Evolutionary conservation across 495 filamentous ascomycete species (phyloP).

Genomic region (Xylaria grammica): DNA sequence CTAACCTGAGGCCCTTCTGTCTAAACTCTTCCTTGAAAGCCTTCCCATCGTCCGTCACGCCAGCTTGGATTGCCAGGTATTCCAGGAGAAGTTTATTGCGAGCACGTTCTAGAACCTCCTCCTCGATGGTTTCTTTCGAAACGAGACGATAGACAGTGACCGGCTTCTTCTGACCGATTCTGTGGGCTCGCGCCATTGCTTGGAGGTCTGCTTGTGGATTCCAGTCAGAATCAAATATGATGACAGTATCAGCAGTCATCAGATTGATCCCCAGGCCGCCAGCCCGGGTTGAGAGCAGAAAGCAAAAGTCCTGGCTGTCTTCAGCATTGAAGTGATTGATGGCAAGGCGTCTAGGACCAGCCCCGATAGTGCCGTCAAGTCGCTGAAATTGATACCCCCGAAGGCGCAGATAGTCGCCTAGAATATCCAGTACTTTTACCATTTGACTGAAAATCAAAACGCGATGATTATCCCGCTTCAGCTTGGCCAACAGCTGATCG

Average conservation of each 20-base stretch:
- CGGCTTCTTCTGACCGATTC: constrained; percentile 94
- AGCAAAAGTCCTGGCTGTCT: constrained; percentile 93
- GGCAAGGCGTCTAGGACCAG: constrained; percentile 80
- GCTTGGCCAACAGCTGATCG: constrained; percentile 87
- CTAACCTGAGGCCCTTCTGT: constrained; percentile 59
- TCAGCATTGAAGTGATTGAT: constrained; percentile 98
- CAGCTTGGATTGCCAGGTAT: constrained; percentile 94
- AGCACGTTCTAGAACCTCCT: constrained; percentile 93
- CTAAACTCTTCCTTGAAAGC: constrained; percentile 66
- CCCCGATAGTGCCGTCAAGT: constrained; percentile 91
- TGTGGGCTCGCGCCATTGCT: constrained; percentile 96
- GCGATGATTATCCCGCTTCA: constrained; percentile 89
- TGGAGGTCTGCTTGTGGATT: constrained; percentile 98
- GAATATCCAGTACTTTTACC: constrained; percentile 97
- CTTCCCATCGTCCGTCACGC: constrained; percentile 90
- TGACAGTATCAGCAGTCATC: constrained; percentile 98
- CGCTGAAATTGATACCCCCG: constrained; percentile 92
- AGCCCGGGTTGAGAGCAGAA: constrained; percentile 91
- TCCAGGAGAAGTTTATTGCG: constrained; percentile 99
- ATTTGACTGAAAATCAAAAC: constrained; percentile 99
- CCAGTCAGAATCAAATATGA: constrained; percentile 99
- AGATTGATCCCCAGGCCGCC: constrained; percentile 97
- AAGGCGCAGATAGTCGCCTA: constrained; percentile 88
- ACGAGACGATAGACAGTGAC: constrained; percentile 95
- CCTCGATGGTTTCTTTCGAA: constrained; percentile 96